Conservation (phyloP, 768 basidiomycete species). For the Pleurotus citrinopileatus region DNA sequence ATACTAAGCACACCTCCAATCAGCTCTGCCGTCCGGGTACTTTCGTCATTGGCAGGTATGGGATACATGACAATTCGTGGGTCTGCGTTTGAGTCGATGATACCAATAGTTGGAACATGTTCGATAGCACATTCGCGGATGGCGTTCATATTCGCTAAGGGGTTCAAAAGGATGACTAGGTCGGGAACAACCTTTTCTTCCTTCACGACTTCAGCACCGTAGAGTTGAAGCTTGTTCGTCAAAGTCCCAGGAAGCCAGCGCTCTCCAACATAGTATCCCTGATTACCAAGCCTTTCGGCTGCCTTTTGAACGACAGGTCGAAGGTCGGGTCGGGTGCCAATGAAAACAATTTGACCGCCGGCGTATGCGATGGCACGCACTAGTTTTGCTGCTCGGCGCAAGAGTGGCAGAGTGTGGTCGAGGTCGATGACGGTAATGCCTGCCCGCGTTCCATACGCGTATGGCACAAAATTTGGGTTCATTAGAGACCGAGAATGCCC, state of each 20-base stretch:
- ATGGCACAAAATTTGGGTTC: constrained; percentile 88
- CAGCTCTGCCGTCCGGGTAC: constrained; percentile 84
- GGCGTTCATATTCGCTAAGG: constrained; percentile 77
- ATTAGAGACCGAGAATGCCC: constrained; percentile 84
- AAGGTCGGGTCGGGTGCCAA: constrained; percentile 84
- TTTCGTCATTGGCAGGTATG: constrained; percentile 98
- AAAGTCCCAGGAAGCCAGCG: constrained; percentile 95
- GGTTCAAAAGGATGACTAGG: constrained; percentile 89
- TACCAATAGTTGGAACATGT: constrained; percentile 90
- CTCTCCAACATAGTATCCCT: constrained; percentile 83
- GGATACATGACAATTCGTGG: constrained; percentile 97
- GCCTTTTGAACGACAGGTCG: constrained; percentile 74
- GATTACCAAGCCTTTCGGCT: constrained; percentile 70
- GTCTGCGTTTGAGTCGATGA: constrained; percentile 94
- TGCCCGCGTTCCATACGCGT: constrained; percentile 88
- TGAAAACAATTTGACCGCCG: constrained; percentile 85
- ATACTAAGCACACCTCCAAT: constrained; percentile 88
- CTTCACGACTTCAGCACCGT: constrained; percentile 53
- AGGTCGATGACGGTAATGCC: constrained; percentile 93
- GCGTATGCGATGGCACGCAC: constrained; percentile 77
- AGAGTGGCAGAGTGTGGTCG: constrained; percentile 87
- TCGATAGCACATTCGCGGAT: constrained; percentile 89
- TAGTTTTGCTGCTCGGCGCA: constrained; percentile 87
- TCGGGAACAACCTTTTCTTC: constrained; percentile 70
- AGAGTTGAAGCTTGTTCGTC: constrained; percentile 80